Evolutionary conservation across 345 rosid genomes (phyloP), one percentile per base, ranked within the genome.

Genomic region (Citrus trifoliata): DNA sequence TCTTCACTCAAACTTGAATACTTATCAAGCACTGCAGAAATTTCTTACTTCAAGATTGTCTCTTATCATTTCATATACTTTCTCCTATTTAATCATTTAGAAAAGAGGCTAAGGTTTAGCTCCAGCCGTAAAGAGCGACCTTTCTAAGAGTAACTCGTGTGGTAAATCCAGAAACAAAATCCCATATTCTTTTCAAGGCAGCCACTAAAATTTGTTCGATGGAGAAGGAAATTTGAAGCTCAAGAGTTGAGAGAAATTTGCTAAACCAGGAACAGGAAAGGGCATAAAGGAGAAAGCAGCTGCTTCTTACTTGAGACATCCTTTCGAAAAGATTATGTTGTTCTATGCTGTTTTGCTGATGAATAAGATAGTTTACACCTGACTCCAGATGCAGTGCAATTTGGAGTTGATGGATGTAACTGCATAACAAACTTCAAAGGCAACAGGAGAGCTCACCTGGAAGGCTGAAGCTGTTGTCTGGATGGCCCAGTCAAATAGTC

Each of bases 1-100:
- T 12, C 76, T 78, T 79, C 58, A 75, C 40, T 65, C 67, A 51
- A 83, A 96, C 99, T 97, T 96, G 98, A 83, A 94, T 96, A 74
- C 99, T 94, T 84, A 33, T 95, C 98, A 77, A 96, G 98, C 80
- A 96, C 82, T 71, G 98, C 98, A 42, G 99, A 91, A 59, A 96
- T 94, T 89, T 95, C 98, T 85, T 94, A 93, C 90, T 93, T 87
- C 9, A 37, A 37, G 40, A 37, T 37, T 37, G 8, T 96, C 99
- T 81, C 99, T 86, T 66, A 96, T 93, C 99, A 96, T 91, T 85
- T 98, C 99, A 89, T 96, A 94, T 82, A 42, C 10, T 42, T 42
- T 42, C 48, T 42, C 4, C 48, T 42, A 10, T 42, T 42, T 42
- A 14, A 42, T 10, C 14, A 40, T 40, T 40, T 40, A 40, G 48